A percentile compares a stretch with the other conserved stretches of the same genome.
Evolutionary conservation across 345 rosid species (phyloP).

Genomic region (Orychophragmus violaceus): DNA sequence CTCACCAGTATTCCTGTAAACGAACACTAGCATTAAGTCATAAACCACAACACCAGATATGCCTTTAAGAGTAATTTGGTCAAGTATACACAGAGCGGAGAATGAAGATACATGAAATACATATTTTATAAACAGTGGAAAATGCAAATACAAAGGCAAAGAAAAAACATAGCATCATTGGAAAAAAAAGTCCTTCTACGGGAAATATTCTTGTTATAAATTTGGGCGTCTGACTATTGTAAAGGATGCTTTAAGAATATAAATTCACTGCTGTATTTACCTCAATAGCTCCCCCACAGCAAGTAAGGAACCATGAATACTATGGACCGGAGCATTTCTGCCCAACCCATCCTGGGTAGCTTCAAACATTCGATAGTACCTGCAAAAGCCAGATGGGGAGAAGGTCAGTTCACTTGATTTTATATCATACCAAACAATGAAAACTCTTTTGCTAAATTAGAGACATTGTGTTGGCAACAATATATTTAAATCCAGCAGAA

Average conservation of each 20-base stretch:
- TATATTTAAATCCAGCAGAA: neutral
- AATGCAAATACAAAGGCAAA: neutral
- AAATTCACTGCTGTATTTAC: constrained; percentile 31
- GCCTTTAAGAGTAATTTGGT: constrained; percentile 7
- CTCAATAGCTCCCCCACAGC: constrained; percentile 98
- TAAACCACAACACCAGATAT: constrained; percentile 1
- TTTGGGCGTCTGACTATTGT: neutral
- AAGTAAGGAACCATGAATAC: constrained; percentile 97
- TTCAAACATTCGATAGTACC: constrained; percentile 99
- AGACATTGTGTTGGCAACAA: neutral
- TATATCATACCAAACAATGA: constrained; percentile 10
- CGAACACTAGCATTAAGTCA: constrained; percentile 15
- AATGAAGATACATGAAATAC: neutral
- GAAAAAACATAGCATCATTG: neutral
- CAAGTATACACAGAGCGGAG: constrained; percentile 4
- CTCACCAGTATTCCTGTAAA: constrained; percentile 94
- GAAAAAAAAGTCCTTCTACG: neutral
- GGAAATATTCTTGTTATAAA: neutral
- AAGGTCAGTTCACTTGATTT: neutral
- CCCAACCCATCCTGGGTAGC: constrained; percentile 98
- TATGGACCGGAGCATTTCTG: constrained; percentile 88
- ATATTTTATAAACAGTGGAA: neutral
- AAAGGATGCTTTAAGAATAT: constrained; percentile 7
- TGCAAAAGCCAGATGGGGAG: constrained; percentile 28
- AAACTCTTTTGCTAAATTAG: neutral